Base-by-base conservation (phyloP, 192 early-diverging fungal species). In the Coemansia sp. region DNA sequence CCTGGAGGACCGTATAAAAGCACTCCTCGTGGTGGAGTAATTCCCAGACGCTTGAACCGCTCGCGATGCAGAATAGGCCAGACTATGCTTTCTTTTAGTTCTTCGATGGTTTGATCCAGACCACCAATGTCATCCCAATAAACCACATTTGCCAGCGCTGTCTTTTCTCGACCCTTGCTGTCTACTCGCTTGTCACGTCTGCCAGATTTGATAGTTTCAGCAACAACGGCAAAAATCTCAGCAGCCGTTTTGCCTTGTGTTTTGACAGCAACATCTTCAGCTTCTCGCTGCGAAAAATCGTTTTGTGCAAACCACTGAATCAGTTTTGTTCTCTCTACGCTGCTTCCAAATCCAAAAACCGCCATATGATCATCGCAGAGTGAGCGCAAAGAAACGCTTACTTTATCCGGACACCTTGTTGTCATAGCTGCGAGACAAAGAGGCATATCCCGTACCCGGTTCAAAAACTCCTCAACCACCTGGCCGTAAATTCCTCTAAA, bases 1-100 rank as follows among this genome's bases (percentile, higher is more conserved):
- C 96, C 96, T 0, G 94, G 94, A 5, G 94, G 94, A 0, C 92
- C 94, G 40, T 88, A 89, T 56, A 98, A 79, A 48, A 98, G 76
- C 2, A 93, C 85, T 1, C 96, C 96, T 38, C 92, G 91, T 4
- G 91, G 86, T 4, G 92, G 89, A 7, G 57, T 61, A 33, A 96
- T 91, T 2, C 91, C 92, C 5, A 94, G 73, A 5, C 84, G 72
- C 34, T 63, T 54, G 65, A 91, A 96, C 12, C 81, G 87, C 28
- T 85, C 87, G 18, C 69, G 75, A 56, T 89, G 82, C 50, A 85
- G 84, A 48, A 89, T 85, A 12, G 90, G 84, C 94, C 94, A 96
- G 0, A 91, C 85, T 2, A 94, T 85, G 12, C 87, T 86, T 64
- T 94, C 93, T 55, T 92, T 77, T 7, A 97, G 66, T 7, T 86